A percentile compares a stretch with the other conserved stretches of the same genome.
phyloP scores from a whole-genome alignment of 2,329 filamentous ascomycete genomes.

The Microdochium trichocladiopsis region DNA sequence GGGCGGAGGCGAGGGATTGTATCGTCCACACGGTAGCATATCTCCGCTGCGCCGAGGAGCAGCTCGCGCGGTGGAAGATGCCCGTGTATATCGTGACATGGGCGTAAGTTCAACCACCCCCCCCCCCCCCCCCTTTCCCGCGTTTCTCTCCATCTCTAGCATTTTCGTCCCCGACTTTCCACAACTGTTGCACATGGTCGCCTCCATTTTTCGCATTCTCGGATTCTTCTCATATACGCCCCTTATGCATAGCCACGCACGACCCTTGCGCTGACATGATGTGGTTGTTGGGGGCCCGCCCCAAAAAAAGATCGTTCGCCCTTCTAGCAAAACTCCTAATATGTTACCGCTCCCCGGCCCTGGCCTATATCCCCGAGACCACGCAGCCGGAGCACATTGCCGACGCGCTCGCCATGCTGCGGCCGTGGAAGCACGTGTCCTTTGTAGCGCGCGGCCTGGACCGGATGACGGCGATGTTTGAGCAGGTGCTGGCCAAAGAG shows the following conservation, averaged over 20 bases:
- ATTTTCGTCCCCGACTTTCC: no score
- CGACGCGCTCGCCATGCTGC: conserved; percentile 5
- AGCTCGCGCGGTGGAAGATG: conserved; percentile 6
- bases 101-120: conserved; percentile 6
- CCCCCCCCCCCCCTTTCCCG: no score
- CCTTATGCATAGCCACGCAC: no score
- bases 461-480: conserved; percentile 6
- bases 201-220: no score
- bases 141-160: no score
- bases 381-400: conserved; percentile 3
- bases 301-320: conserved; percentile 1
- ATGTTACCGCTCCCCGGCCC: conserved; percentile 3
- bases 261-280: not conserved
- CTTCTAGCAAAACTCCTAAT: conserved; percentile 7
- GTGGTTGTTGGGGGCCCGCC: no score
- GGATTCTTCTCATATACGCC: no score
- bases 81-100: conserved; percentile 5
- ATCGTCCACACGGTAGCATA: conserved; percentile 4
- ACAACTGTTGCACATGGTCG: no score
- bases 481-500: not conserved
- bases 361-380: conserved; percentile 6
- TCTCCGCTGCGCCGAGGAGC: conserved; percentile 5
- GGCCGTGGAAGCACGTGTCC: conserved; percentile 5
- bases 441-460: conserved; percentile 5
- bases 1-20: conserved; percentile 5